These are phyloP conservation scores for Psidium friedrichsthalianum DNA, from an alignment of 345 rosid species.

Conservation along the genomic window DNA sequence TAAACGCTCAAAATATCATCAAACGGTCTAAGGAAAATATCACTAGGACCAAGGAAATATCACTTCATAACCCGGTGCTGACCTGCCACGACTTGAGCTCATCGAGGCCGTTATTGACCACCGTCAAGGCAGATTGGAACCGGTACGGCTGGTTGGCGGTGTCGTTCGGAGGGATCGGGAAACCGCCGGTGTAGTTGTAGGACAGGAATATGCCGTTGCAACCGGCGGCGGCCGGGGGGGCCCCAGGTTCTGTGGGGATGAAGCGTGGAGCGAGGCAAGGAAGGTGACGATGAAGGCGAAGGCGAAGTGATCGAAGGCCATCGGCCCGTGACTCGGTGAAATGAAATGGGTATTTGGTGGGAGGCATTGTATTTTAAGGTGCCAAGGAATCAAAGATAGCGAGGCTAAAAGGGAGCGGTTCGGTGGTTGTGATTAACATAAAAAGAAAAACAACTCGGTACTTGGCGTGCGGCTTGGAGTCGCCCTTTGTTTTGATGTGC, in stretches of 20 bases:
- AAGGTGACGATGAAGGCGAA: background rate
- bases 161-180: constrained; percentile 16
- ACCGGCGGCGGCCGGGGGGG: background rate
- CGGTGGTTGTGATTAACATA: background rate
- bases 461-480: background rate
- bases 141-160: constrained; percentile 24
- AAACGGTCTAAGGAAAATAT: background rate
- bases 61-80: background rate
- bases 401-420: background rate
- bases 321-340: background rate
- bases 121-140: constrained; percentile 20
- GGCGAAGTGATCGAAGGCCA: background rate
- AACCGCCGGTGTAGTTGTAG: constrained; percentile 21
- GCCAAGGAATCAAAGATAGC: background rate
- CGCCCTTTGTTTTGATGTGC: background rate
- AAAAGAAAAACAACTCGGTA: background rate
- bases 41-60: background rate
- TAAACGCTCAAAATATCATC: background rate
- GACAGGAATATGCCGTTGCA: constrained; percentile 27
- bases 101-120: constrained; percentile 27
- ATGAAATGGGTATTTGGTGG: background rate
- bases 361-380: background rate
- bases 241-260: background rate
- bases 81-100: constrained; percentile 41
- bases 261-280: constrained; percentile 1